Base-by-base conservation (phyloP, 1,284 basidiomycete species). In the Ganoderma sp. region DNA sequence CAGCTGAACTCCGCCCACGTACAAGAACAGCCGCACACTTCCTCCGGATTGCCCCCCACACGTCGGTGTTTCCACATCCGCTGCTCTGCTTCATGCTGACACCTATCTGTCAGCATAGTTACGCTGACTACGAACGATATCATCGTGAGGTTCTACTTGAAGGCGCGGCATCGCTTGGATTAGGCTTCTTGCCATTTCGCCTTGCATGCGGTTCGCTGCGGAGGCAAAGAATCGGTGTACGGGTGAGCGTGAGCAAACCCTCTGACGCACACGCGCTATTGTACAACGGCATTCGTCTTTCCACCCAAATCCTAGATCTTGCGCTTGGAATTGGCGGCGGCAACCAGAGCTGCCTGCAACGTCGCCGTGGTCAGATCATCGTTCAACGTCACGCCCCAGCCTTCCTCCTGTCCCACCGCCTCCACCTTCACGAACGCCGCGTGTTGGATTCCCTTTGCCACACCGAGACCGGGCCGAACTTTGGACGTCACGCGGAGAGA, bases 321-420 rank as follows among this genome's bases (percentile, higher is more conserved):
- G 15, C 45, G n/a, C 14, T n/a, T 22, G 37, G 62, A 64, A 32
- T 56, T 67, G 28, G 37, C 57, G 15, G 84, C 88, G 25, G 95
- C 92, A 66, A 85, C 87, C 74, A 96, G 80, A 28, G 94, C 88
- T 3, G 94, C 95, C 79, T 89, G 90, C 70, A 97, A 84, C 64
- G 92, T 91, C 67, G 93, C 93, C 15, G 88, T 88, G 2, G 94
- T 93, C 74, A 96, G 95, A 81, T 96, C 94, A 34, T 89, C 89
- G 75, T 96, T 93, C 6, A 85, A 84, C 17, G 87, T 85, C 22
- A 93, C 87, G 70, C 92, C 92, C 92, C 92, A 94, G 7, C 85
- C 84, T 64, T 79, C 84, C 71, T 84, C 85, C 79, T 88, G 82
- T 74, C 79, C 82, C 64, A 85, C 86, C 32, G 82, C 82, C 25